A percentile compares a stretch with the other conserved stretches of the same genome.
Evolutionary conservation across 169 alveolate genomes (phyloP).

Genomic region (Theileria luwenshuni): DNA sequence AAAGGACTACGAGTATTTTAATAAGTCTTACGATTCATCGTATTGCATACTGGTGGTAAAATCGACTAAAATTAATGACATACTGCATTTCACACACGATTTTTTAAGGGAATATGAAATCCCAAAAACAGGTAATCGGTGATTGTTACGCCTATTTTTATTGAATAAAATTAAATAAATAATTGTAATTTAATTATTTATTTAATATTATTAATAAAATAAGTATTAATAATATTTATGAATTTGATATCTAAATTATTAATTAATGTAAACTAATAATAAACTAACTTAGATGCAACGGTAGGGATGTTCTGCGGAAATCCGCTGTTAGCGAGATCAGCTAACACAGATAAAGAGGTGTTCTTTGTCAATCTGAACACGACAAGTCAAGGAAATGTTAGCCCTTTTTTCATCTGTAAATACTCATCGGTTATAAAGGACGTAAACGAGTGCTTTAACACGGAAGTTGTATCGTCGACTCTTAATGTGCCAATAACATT

Average conservation of each 20-base stretch:
- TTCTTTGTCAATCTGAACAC: slow-evolving; percentile 40
- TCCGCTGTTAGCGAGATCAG: slow-evolving; percentile 51
- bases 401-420: slow-evolving; percentile 44
- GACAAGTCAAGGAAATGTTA: background rate
- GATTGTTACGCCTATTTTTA: background rate
- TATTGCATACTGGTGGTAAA: slow-evolving; percentile 46
- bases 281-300: too few relatives aligned
- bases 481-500: slow-evolving; percentile 37
- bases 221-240: too few relatives aligned
- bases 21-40: slow-evolving; percentile 28
- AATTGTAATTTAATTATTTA: background rate
- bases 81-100: slow-evolving; percentile 26
- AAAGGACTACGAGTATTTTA: slow-evolving; percentile 7
- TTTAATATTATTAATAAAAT: too few relatives aligned
- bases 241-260: too few relatives aligned
- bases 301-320: slow-evolving; percentile 65
- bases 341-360: slow-evolving; percentile 32
- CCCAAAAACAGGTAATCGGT: slow-evolving; percentile 26
- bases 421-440: slow-evolving; percentile 24
- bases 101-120: slow-evolving; percentile 13
- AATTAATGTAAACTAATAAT: too few relatives aligned
- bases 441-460: slow-evolving; percentile 48
- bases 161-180: slow-evolving; percentile 2
- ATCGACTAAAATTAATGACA: slow-evolving; percentile 14
- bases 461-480: background rate